phyloP scores from a whole-genome alignment of 2,329 filamentous ascomycete genomes.

The Furcasterigmium sp. region DNA sequence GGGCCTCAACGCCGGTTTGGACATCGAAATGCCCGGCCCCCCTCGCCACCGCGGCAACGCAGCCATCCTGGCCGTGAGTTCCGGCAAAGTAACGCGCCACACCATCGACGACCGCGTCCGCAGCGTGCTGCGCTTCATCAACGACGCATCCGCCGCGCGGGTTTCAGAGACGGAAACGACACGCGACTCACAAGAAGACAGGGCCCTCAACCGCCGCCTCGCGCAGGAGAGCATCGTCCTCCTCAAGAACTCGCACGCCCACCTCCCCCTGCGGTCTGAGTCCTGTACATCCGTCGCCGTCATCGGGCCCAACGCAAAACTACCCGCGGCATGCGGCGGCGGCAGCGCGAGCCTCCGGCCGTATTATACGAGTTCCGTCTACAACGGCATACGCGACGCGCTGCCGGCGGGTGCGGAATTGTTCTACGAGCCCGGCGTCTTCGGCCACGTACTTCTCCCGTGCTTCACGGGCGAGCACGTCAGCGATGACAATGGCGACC shows the following conservation, averaged over 20 bases:
- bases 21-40: slow-evolving; percentile 32
- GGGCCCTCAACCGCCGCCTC: slow-evolving; percentile 1
- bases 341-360: slow-evolving; percentile 23
- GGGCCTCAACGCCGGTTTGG: slow-evolving; percentile 16
- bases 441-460: neutral
- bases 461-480: slow-evolving; percentile 7
- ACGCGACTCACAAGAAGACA: slow-evolving; percentile 1
- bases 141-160: slow-evolving; percentile 9
- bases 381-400: slow-evolving; percentile 20
- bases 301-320: slow-evolving; percentile 49
- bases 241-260: slow-evolving; percentile 1
- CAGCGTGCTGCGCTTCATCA: slow-evolving; percentile 23
- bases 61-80: slow-evolving; percentile 1
- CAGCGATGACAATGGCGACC: slow-evolving; percentile 11
- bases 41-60: neutral
- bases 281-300: slow-evolving; percentile 15
- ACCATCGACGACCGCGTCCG: slow-evolving; percentile 12
- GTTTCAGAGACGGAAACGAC: neutral
- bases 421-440: neutral
- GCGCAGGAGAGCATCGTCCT: slow-evolving; percentile 4
- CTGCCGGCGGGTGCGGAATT: slow-evolving; percentile 1
- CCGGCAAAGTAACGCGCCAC: slow-evolving; percentile 3
- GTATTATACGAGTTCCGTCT: slow-evolving; percentile 22
- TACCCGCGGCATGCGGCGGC: slow-evolving; percentile 21
- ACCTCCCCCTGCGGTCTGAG: neutral